Evolutionary conservation across 495 filamentous ascomycete species (phyloP), one percentile per base, ranked within the genome.

Genomic region (Neurospora sp.): DNA sequence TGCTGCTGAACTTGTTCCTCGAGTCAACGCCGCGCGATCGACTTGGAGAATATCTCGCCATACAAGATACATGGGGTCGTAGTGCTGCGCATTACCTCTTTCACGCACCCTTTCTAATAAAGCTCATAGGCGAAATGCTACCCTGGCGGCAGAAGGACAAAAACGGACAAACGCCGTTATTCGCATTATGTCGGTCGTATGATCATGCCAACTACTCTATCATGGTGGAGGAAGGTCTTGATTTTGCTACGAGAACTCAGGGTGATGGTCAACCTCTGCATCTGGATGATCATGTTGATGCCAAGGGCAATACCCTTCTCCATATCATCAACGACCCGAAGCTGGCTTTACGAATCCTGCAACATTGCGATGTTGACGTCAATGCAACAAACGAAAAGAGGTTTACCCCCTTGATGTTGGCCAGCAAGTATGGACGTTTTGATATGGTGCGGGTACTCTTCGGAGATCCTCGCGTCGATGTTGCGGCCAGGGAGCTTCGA

Each of bases 11-110:
- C 73, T 90, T 88, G 70, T 70, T 90, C 41, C 76, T 83, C 71
- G 78, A 78, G 18, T 78, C 82, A 18, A 76, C 74, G 0, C 75
- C 77, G 31, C 81, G 82, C 72, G 80, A 84, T 70, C 80, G 85
- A 20, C 81, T 93, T 70, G 79, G 79, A 11, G 79, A 83, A 7
- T 98, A 98, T 79, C 82, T 98, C 73, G 83, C 87, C 35, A 85
- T 87, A 72, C 89, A 94, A 72, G 96, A 99, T 78, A 88, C 85
- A 46, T 89, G 93, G 81, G 96, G 96, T 39, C 90, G 96, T 44
- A 97, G 94, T 48, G 90, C 92, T 48, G 95, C 90, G 3, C 96
- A 99, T 81, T 99, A 98, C 78, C 84, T 99, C n/a, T 99, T 98
- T 83, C 93, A 95, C 79, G 90, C 92, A 5, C 96, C 95, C 4